A percentile compares a stretch with the other conserved stretches of the same genome.
Conservation (phyloP, 2,329 filamentous ascomycete genomes). For the Lomentospora prolificans region DNA sequence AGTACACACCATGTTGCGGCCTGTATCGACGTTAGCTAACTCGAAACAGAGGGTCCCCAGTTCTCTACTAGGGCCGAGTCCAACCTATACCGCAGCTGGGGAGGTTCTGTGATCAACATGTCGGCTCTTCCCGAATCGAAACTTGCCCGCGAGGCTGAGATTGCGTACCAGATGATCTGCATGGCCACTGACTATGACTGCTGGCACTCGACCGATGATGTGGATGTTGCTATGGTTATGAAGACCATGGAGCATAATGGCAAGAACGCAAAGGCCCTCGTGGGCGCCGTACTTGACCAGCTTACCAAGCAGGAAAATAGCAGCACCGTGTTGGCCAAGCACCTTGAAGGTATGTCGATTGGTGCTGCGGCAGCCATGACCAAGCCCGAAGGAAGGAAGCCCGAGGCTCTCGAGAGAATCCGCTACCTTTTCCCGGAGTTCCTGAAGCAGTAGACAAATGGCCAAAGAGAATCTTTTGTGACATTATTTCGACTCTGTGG, state of each 20-base stretch:
- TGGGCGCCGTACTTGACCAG: constrained; percentile 80
- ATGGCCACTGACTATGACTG: constrained; percentile 99
- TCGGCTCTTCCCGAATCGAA: constrained; percentile 91
- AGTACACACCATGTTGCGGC: constrained; percentile 23
- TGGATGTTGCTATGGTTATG: constrained; percentile 96
- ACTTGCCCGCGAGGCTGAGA: constrained; percentile 89
- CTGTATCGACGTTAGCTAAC: background rate
- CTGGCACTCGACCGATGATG: constrained; percentile 77
- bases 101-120: constrained; percentile 97
- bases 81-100: constrained; percentile 89
- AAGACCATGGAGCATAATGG: constrained; percentile 91
- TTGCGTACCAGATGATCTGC: constrained; percentile 96
- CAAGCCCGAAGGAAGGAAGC: constrained; percentile 61
- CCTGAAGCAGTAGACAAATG: constrained; percentile 26
- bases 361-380: constrained; percentile 78
- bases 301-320: constrained; percentile 67
- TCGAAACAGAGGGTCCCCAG: constrained; percentile 72
- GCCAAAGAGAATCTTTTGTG: background rate
- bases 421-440: constrained; percentile 84
- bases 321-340: constrained; percentile 69
- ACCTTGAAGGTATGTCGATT: constrained; percentile 65
- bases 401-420: constrained; percentile 68
- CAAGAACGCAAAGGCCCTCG: constrained; percentile 74
- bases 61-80: constrained; percentile 96
- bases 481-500: background rate